Evolutionary conservation across 345 rosid genomes (phyloP), one percentile per base, ranked within the genome.

Genomic region (Syzygium aromaticum): DNA sequence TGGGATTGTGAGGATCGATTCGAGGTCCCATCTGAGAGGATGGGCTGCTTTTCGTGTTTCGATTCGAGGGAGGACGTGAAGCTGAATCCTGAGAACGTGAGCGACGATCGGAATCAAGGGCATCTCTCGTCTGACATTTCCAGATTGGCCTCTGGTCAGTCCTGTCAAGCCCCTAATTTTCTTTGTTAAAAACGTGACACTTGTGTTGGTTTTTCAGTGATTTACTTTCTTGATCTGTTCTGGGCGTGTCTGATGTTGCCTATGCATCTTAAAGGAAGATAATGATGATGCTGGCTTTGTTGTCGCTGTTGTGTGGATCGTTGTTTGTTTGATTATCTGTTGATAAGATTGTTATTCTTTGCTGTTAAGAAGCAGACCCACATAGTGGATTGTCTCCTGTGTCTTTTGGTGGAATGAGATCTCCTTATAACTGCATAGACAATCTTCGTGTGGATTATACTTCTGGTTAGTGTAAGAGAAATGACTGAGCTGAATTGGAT

Each of bases 11-110:
- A 80, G 78, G 87, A 77, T 87, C 87, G 64, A 88, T 83, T 52
- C 77, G 87, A 54, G 87, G 82, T 67, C 88, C 86, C 80, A 51
- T 86, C 89, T 89, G 86, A 38, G 90, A 85, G 89, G 89, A 97
- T 97, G 99, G 99, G 98, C 88, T 97, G 99, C 90, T 97, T 96
- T 92, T 89, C 99, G 57, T 96, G 98, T 91, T 97, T 95, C 85
- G 98, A 95, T 93, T 96, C 99, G 38, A 95, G 91, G 93, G 95
- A 96, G 87, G 99, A 92, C 51, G 96, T 95, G 94, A 93, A 87
- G 91, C 88, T 96, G 90, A 95, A 95, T 91, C 94, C 92, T 46
- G 93, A 88, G 16, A 94, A 91, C 54, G 94, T 93, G 86, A 87
- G 93, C 63, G 92, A 92, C 88, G 93, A 86, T 93, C 95, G 90